phyloP scores from a whole-genome alignment of 2,329 filamentous ascomycete species.

The Parafenestella ontariensis region DNA sequence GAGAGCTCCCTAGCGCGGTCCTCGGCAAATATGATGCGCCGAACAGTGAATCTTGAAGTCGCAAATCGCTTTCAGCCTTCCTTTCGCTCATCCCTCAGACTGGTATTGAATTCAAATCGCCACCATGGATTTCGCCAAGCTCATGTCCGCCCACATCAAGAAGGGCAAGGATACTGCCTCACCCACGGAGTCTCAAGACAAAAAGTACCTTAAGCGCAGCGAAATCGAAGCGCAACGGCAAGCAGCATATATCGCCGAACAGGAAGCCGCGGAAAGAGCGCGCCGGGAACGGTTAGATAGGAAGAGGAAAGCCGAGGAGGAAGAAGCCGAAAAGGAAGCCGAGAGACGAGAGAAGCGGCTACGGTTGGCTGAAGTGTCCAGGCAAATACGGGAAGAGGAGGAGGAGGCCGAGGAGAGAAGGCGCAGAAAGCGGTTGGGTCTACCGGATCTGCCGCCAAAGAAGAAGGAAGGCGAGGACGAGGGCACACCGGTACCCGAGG shows the following conservation, averaged over 20 bases:
- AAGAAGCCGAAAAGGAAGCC: constrained; percentile 73
- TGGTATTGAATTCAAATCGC: neutral
- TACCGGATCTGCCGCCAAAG: constrained; percentile 73
- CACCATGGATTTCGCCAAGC: constrained; percentile 89
- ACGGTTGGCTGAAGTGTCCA: constrained; percentile 81
- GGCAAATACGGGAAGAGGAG: constrained; percentile 71
- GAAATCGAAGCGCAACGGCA: constrained; percentile 85
- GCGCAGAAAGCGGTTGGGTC: constrained; percentile 76
- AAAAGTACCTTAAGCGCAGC: constrained; percentile 83
- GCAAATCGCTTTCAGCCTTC: constrained; percentile 1
- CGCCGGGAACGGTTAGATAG: constrained; percentile 72
- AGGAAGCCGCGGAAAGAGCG: constrained; percentile 74
- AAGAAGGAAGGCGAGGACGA: constrained; percentile 56
- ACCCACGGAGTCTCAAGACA: constrained; percentile 38
- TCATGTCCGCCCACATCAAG: constrained; percentile 92
- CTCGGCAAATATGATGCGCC: constrained; percentile 15
- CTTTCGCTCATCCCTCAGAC: neutral
- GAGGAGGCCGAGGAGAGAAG: constrained; percentile 76
- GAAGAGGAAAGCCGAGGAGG: constrained; percentile 91
- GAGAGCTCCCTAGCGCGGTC: constrained; percentile 29
- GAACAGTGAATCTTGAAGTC: constrained; percentile 11
- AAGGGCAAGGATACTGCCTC: constrained; percentile 69
- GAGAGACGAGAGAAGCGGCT: constrained; percentile 82
- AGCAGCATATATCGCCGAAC: constrained; percentile 81
- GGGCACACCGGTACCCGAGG: constrained; percentile 49